Base-by-base conservation (phyloP, 441 rosid genomes). In the Populus hybrid region DNA sequence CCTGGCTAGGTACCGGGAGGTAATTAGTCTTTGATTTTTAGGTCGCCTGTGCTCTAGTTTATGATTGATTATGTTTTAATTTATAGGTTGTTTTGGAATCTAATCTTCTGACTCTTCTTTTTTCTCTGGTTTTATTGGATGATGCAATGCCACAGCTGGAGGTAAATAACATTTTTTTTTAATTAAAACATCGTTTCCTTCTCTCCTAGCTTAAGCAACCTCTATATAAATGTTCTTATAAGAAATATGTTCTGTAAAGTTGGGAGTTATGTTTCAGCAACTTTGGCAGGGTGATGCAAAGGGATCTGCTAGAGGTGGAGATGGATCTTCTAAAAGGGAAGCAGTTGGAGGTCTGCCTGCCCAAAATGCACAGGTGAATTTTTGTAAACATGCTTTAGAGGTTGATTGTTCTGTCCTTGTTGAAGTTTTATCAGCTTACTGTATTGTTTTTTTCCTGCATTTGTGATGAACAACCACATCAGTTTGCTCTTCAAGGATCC, bases 281-380 rank as follows among this genome's bases (percentile, higher is more conserved):
- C 66, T 68, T 40, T 82, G 84, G 63, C 82, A 93, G 96, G 97
- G 97, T 11, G 97, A 93, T 82, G 83, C 90, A 70, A 93, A 88
- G 81, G 97, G 96, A 80, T 86, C 96, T 53, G 91, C 88, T 36
- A 88, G 91, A 86, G 88, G 85, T 71, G 95, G 93, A 72, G 95
- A 91, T 50, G 90, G 90, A 36, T 84, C 89, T 76, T 85, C 83
- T 66, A 83, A 80, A 72, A 90, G 91, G 79, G 96, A 93, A 76
- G 77, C 84, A 20, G 82, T 76, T 68, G 92, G 88, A 35, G 87
- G 83, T 81, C 80, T 82, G 72, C 83, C 92, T 74, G 90, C 82
- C 74, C 94, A 88, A 74, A 91, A 89, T 67, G 67, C 85, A 66
- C 93, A 90, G 93, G 95, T 90, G 77, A 26, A 40, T 28, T 75